Base-by-base conservation (phyloP, 176 grass and related monocot species). In the Avena atlantica region DNA sequence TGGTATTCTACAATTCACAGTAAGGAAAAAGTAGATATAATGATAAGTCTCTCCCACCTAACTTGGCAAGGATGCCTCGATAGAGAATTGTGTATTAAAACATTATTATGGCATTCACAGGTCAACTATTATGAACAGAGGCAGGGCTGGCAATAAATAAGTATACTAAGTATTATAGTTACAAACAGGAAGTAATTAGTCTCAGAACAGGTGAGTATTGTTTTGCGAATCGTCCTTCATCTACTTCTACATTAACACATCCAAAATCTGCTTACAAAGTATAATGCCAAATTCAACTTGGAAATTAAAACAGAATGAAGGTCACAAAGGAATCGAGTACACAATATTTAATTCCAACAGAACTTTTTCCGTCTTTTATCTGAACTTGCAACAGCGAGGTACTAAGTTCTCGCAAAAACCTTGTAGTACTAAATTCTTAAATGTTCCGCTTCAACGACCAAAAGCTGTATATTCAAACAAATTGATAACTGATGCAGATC, bases 1-100 rank as follows among this genome's bases (percentile, higher is more conserved):
- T 12, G 37, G 78, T 37, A 86, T 50, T 78, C 86, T 92, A 62
- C 72, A 78, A 60, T 78, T 53, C 45, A 79, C 50, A 72, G 16
- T 72, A 65, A 79, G 45, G 71, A 57, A 11, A 11, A 45, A 69
- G 13, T 45, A 70, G 55, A 4, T 47, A 74, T 31, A 70, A 49
- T 80, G 29, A 50, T 86, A 74, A 62, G 13, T 59, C 19, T 76
- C 63, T 21, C 47, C 70, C 37, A 63, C 63, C 3, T 15, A 83
- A 71, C 31, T 72, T 83, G 11, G 2, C 31, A 37, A 12, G 67
- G 34, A 83, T 19, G 2, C 47, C 5, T 44, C 1, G 47, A 59
- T 29, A 83, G 36, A 59, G 50, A 83, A 59, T 19, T 45, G 14
- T 7, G 20, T 34, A 45, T 72, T 40, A 16, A 65, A 80, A 23